These are phyloP conservation scores for Kwoniella sp. DNA, from an alignment of 768 basidiomycete species.

Conservation along the genomic window DNA sequence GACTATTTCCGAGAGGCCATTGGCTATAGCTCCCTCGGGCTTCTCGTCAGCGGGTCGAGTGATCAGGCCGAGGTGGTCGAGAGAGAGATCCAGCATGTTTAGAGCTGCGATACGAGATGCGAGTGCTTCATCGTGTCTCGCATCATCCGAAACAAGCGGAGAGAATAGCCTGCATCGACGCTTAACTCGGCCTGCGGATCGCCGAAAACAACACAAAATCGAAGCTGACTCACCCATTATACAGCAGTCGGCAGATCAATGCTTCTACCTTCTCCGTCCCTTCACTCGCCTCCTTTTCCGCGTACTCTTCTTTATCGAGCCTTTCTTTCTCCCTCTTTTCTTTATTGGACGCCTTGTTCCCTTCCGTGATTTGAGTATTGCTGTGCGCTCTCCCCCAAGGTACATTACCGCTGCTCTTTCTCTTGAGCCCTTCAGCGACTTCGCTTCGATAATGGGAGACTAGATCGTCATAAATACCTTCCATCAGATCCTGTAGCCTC, in stretches of 20 bases:
- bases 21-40: constrained; percentile 34
- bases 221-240: constrained; percentile 75
- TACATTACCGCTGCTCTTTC: constrained; percentile 37
- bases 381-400: constrained; percentile 34
- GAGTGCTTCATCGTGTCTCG: constrained; percentile 84
- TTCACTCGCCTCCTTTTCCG: constrained; percentile 61
- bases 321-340: constrained; percentile 52
- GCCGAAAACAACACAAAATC: no score
- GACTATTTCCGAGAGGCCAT: constrained; percentile 65
- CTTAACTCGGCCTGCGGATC: neutral
- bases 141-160: constrained; percentile 72
- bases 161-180: constrained; percentile 68
- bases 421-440: constrained; percentile 24
- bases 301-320: constrained; percentile 46
- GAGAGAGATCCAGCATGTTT: constrained; percentile 81
- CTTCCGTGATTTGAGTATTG: constrained; percentile 18
- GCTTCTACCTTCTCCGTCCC: constrained; percentile 73
- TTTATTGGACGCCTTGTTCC: constrained; percentile 54
- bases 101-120: constrained; percentile 86
- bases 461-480: constrained; percentile 67
- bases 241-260: constrained; percentile 71
- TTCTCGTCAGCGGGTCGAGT: constrained; percentile 61
- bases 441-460: constrained; percentile 51
- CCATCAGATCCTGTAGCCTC: constrained; percentile 74
- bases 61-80: constrained; percentile 87